A percentile compares a stretch with the other conserved stretches of the same genome.
These are phyloP conservation scores for Handroanthus guayacan DNA, from an alignment of 257 asterid species.

Conservation along the genomic window DNA sequence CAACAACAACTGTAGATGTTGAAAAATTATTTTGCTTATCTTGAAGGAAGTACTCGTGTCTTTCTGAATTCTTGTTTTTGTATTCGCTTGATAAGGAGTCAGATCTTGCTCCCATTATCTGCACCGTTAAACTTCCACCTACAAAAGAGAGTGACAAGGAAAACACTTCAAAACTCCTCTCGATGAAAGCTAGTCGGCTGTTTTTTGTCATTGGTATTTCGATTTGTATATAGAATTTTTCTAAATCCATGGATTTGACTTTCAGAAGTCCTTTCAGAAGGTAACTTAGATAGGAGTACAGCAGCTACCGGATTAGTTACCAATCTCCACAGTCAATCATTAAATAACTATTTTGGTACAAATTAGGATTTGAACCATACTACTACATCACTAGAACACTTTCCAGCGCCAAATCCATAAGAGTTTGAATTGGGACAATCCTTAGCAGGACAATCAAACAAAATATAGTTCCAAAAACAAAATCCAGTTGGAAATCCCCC, in stretches of 20 bases:
- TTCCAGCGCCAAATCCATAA: not conserved
- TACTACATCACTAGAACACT: not conserved
- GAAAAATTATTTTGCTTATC: conserved; percentile 41
- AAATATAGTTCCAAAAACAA: not conserved
- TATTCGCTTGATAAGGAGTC: conserved; percentile 35
- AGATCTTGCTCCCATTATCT: conserved; percentile 64
- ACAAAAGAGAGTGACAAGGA: not conserved
- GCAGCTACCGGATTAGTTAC: not conserved
- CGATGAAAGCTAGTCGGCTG: not conserved
- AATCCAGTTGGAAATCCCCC: not conserved
- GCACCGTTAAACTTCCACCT: conserved; percentile 87
- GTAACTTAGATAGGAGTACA: not conserved
- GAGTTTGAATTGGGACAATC: not conserved
- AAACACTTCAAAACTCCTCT: not conserved
- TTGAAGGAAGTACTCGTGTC: conserved; percentile 28
- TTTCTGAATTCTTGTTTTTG: conserved; percentile 22
- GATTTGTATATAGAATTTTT: not conserved
- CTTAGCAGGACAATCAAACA: not conserved
- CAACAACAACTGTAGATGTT: conserved; percentile 45
- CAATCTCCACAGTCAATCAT: not conserved
- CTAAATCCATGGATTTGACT: not conserved
- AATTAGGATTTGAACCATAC: not conserved
- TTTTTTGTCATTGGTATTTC: too few relatives aligned
- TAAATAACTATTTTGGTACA: not conserved
- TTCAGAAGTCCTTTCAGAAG: not conserved